Evolutionary conservation across 768 basidiomycete genomes (phyloP), one percentile per base, ranked within the genome.

Genomic region (Russula emetica): DNA sequence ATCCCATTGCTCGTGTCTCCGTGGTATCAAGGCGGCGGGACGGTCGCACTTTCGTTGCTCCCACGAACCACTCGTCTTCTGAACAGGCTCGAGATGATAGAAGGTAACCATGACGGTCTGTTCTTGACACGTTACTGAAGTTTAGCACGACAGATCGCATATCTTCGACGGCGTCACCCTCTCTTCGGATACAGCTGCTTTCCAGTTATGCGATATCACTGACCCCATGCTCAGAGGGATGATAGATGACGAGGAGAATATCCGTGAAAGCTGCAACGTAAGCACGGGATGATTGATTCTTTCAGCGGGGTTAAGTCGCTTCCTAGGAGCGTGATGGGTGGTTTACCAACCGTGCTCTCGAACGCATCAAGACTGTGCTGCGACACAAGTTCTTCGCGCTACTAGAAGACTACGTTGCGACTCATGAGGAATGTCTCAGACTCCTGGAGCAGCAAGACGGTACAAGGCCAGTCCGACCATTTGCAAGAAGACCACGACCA

Each of bases 171-270:
- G 96, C 0, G 72, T 83, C 62, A 83, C 83, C 8, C 74, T 93
- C 52, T 85, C 87, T 51, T 86, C 88, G 69, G 90, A 96, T 73
- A 89, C 92, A 0, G 94, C 93, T 1, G 91, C 93, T 20, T 99
- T 92, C 76, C 97, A 98, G 74, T 79, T 99, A 7, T 91, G 91
- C 73, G 97, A 99, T 73, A 90, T 99, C 67, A 76, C 80, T 8
- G 97, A 99, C 72, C 85, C 87, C 7, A 87, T 94, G 82, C 75
- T 97, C 54, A 84, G 84, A 68, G 79, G 79, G 42, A 87, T 95
- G 83, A 91, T 98, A 57, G 82, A 88, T 64, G 84, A 88, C 62
- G 79, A 84, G 5, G 80, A 84, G 18, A 87, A 84, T 51, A 76
- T 90, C 20, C 83, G 86, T 38, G 87, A 90, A 64, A 78, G 74